Evolutionary conservation across 2,329 filamentous ascomycete genomes (phyloP).

Genomic region (Simplicillium aogashimaense): DNA sequence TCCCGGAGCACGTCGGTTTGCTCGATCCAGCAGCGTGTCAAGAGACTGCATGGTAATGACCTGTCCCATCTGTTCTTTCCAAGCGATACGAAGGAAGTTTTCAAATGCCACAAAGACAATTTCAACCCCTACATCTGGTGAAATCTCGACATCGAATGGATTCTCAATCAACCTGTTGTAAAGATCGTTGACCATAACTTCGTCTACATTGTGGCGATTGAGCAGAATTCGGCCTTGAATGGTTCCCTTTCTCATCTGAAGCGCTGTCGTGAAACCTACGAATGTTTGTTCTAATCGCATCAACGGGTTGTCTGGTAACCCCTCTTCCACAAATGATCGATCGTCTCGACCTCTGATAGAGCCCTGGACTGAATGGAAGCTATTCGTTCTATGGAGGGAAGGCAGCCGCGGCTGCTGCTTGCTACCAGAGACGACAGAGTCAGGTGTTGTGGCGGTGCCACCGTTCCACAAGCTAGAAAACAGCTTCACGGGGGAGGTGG

Average conservation of each 20-base stretch:
- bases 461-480: constrained; percentile 72
- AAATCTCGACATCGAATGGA: constrained; percentile 65
- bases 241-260: constrained; percentile 79
- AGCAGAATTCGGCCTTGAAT: constrained; percentile 71
- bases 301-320: constrained; percentile 54
- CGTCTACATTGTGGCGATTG: constrained; percentile 60
- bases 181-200: constrained; percentile 75
- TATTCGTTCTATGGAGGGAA: constrained; percentile 32
- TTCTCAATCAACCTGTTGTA: constrained; percentile 84
- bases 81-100: constrained; percentile 81
- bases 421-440: constrained; percentile 4
- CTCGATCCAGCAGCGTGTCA: constrained; percentile 61
- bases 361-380: constrained; percentile 44
- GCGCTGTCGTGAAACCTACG: constrained; percentile 68
- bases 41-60: constrained; percentile 66
- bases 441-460: constrained; percentile 32
- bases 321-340: constrained; percentile 26
- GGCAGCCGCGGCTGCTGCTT: constrained; percentile 31
- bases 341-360: constrained; percentile 40
- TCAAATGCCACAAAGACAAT: constrained; percentile 88
- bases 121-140: constrained; percentile 68
- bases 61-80: constrained; percentile 80
- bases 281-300: constrained; percentile 76
- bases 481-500: constrained; percentile 82
- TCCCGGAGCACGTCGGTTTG: constrained; percentile 56